Evolutionary conservation across 108 stramenopile genomes (phyloP), one percentile per base, ranked within the genome.

Genomic region (Chaetoceros tenuissimus): DNA sequence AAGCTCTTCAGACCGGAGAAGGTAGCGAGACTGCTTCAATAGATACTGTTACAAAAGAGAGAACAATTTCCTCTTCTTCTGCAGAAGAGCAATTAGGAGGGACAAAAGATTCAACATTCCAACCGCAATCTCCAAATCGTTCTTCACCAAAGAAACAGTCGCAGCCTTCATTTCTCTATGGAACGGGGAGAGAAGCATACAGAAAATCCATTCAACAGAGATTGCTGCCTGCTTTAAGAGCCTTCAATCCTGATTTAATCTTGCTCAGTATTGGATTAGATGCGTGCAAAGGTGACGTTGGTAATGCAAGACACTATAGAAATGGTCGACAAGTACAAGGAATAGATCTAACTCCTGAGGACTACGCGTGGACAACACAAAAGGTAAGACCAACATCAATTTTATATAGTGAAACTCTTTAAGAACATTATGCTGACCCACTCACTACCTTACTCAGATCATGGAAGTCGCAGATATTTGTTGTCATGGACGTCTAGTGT

Each of bases 201-300:
- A 61, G 90, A 53, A 67, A 72, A n/a, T 82, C 87, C 22, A 85
- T 88, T 46, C 79, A 78, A 58, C 79, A 80, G 55, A 72, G 86
- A 22, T 60, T 93, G 28, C 65, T 93, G 13, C 90, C 90, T 10
- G 80, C 95, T 3, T 71, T 98, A 44, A 73, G 95, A 53, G 90
- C 84, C 23, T 97, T 97, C 70, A 78, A 94, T 54, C 96, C 98
- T 26, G 97, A 99, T 79, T 60, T 99, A 13, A 90, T 97, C 60
- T 62, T 99, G 44, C 80, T 99, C 66, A 94, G 92, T 53, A 91
- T 96, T 13, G 98, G 98, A 17, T 99, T 99, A 73, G 98, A 99
- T 71, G 97, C 95, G 23, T 82, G 82, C 53, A 80, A 77, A 45
- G 83, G 84, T 31, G 95, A 96, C 64, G 85, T 89, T 26, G 87